Evolutionary conservation across 495 filamentous ascomycete species (phyloP), one percentile per base, ranked within the genome.

Genomic region (Penicillium herquei): DNA sequence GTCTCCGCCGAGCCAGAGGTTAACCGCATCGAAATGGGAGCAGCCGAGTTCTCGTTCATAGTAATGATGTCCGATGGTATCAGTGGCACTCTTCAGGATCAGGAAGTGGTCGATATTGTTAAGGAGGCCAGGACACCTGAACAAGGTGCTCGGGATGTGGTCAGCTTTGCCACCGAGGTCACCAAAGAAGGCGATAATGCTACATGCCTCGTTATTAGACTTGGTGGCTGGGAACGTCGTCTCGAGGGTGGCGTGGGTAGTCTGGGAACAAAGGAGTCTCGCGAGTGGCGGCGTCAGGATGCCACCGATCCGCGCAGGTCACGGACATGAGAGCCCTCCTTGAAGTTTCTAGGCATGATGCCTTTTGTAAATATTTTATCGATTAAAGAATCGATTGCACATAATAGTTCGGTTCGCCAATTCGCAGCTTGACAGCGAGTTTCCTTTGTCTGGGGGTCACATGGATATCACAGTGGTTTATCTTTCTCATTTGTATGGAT

Each of bases 151-250:
- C 80, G 77, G 45, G 84, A 88, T 53, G 84, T 98, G 10, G 89
- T 95, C 31, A 81, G 81, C 33, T 96, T 91, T 64, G 92, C 93
- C 2, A 92, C 87, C 4, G 95, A 98, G 75, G 86, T 95, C 12
- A 84, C 80, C 16, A 78, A 67, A 7, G 87, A 91, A 49, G 93
- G 87, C 0, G 93, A 98, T 69, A 98, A 98, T 78, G 90, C 92
- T 9, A 98, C 95, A n/a, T 93, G 89, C 65, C 72, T 97, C 4
- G 93, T 97, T 6, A 84, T 98, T 18, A 78, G 94, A 49, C 77
- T 98, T 8, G 94, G 94, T 8, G 94, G 95, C 0, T 98, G 94
- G 94, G 94, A 98, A 76, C 84, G 93, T 65, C 83, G 94, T 63
- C 82, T 79, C 45, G 89, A 96, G 68, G 95, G 95, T 0, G 94